Evolutionary conservation across 768 basidiomycete species (phyloP).

Genomic region (Kwoniella europaea): DNA sequence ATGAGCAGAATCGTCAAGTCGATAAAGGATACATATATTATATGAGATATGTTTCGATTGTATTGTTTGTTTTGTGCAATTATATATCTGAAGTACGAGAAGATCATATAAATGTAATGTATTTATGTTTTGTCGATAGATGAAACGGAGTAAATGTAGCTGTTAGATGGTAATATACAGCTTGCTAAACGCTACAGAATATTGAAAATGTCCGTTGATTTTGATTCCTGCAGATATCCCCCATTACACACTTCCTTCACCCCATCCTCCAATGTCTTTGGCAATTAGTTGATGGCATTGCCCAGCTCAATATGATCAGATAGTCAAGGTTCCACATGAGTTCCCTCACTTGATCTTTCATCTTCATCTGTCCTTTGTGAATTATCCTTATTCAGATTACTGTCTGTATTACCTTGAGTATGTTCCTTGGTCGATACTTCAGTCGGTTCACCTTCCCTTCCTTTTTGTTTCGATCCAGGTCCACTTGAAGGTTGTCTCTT

Average conservation of each 20-base stretch:
- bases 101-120: too few species aligned
- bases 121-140: too few species aligned
- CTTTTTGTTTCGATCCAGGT: background rate
- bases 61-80: too few species aligned
- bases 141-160: too few species aligned
- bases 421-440: conserved; percentile 7
- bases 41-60: too few species aligned
- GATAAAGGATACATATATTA: too few species aligned
- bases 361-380: conserved; percentile 18
- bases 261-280: background rate
- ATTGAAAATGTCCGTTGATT: background rate
- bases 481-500: background rate
- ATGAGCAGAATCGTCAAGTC: too few species aligned
- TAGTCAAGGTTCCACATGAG: conserved; percentile 28
- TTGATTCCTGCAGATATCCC: background rate
- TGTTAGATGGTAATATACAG: too few species aligned
- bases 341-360: conserved; percentile 17
- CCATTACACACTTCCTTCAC: background rate
- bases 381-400: conserved; percentile 14
- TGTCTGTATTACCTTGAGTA: conserved; percentile 3
- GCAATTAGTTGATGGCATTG: background rate
- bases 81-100: too few species aligned
- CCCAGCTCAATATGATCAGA: conserved; percentile 3
- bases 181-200: too few species aligned
- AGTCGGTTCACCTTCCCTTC: conserved; percentile 1